Conservation (phyloP, 2,329 filamentous ascomycete species). For the Ophiocordyceps camponoti-rufipedis region DNA sequence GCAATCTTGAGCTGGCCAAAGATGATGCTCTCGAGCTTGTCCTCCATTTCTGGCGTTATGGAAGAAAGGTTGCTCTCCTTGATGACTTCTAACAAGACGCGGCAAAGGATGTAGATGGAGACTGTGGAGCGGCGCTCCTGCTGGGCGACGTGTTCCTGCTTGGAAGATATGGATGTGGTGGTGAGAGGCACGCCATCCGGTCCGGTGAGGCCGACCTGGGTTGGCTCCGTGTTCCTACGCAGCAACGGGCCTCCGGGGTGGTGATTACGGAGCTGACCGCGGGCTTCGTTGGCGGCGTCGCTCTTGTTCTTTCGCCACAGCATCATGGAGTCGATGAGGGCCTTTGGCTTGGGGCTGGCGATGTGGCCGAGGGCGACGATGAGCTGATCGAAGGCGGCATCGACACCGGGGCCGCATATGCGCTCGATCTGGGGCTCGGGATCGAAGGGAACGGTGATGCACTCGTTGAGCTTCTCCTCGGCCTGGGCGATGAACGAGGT, state of each 20-base stretch:
- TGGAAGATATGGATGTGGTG: constrained; percentile 24
- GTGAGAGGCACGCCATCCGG: constrained; percentile 14
- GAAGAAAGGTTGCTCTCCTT: constrained; percentile 68
- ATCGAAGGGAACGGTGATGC: constrained; percentile 61
- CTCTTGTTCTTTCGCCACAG: constrained; percentile 94
- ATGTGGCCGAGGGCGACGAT: constrained; percentile 90
- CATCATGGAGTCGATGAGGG: constrained; percentile 94
- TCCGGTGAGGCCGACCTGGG: constrained; percentile 22
- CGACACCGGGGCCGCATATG: constrained; percentile 78
- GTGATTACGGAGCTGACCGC: constrained; percentile 29
- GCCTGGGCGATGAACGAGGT: constrained; percentile 94
- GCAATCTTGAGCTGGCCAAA: constrained; percentile 87
- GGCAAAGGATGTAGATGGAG: constrained; percentile 88
- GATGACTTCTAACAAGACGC: constrained; percentile 87
- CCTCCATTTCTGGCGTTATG: constrained; percentile 81
- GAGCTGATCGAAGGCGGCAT: constrained; percentile 81
- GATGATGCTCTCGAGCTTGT: constrained; percentile 86
- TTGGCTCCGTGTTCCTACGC: constrained; percentile 59
- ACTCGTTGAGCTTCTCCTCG: constrained; percentile 89
- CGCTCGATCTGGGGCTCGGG: constrained; percentile 71
- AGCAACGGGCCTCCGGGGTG: constrained; percentile 31
- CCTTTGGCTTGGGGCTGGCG: constrained; percentile 82
- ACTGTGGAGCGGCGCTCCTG: constrained; percentile 82
- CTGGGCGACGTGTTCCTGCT: constrained; percentile 56
- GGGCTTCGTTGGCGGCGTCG: constrained; percentile 60